phyloP scores from a whole-genome alignment of 140 eudicot genomes.

The Stevia rebaudiana region DNA sequence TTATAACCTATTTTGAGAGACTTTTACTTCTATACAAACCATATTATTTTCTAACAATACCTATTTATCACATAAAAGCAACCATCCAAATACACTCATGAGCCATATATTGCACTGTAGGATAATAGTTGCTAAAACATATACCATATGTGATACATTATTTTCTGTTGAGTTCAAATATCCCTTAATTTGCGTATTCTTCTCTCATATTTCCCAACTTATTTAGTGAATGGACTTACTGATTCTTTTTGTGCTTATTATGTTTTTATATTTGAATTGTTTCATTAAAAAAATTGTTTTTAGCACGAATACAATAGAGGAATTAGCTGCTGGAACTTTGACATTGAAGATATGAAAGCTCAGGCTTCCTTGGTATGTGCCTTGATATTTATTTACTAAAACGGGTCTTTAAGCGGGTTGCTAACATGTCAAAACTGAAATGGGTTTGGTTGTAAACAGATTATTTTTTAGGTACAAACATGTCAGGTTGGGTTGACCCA shows the following conservation, averaged over 20 bases:
- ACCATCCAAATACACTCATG: not conserved
- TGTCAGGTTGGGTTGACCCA: not conserved
- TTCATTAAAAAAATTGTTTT: constrained; percentile 12
- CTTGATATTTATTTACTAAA: not conserved
- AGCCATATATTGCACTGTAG: not conserved
- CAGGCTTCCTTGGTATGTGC: constrained; percentile 87
- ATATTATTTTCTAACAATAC: not conserved
- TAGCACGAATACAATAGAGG: constrained; percentile 97
- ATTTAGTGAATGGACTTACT: not conserved
- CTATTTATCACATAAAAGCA: not conserved
- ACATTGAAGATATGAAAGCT: constrained; percentile 91
- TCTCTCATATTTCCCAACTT: not conserved
- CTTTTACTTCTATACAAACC: not conserved
- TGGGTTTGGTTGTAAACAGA: not conserved
- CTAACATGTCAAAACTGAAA: not conserved
- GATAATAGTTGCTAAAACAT: constrained; percentile 10
- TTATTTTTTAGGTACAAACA: not conserved
- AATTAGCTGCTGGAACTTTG: constrained; percentile 91
- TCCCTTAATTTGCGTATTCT: not conserved
- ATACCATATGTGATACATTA: not conserved
- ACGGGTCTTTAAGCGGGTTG: constrained; percentile 10
- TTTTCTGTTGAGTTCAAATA: constrained; percentile 8
- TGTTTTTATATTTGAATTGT: not conserved
- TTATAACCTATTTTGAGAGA: not conserved
- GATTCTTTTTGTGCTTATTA: not conserved